phyloP scores from a whole-genome alignment of 2,329 filamentous ascomycete genomes.

The Blastomyces gilchristii region DNA sequence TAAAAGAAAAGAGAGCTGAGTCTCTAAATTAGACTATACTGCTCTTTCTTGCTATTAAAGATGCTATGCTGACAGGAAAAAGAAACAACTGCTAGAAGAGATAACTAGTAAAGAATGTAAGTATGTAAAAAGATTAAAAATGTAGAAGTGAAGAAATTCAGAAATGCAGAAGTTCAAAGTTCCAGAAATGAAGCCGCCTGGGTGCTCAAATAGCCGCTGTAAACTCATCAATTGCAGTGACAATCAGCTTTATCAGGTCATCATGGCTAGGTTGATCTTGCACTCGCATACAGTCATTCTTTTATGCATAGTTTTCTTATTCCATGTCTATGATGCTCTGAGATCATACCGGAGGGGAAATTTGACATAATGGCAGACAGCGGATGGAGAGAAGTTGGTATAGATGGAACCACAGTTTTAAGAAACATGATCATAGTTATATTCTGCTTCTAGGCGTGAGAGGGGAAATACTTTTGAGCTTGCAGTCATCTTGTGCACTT shows the following conservation, averaged over 20 bases:
- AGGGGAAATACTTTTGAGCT: background rate
- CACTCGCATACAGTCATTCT: background rate
- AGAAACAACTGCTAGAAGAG: background rate
- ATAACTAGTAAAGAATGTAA: slow-evolving; percentile 1
- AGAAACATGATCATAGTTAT: background rate
- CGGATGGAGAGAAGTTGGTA: background rate
- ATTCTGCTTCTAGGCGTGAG: background rate
- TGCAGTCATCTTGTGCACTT: no score
- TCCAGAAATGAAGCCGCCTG: background rate
- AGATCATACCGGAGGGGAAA: background rate
- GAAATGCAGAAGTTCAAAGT: slow-evolving; percentile 2
- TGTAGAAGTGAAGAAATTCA: no score
- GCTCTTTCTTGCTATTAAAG: no score
- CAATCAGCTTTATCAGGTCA: background rate
- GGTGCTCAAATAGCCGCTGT: background rate
- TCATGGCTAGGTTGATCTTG: background rate
- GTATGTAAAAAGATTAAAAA: slow-evolving; percentile 1
- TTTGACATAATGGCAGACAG: background rate
- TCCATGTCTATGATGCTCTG: background rate
- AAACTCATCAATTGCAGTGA: background rate
- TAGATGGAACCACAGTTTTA: background rate
- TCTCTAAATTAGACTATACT: no score
- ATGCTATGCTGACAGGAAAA: background rate
- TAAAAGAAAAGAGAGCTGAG: no score
- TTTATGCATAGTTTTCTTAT: background rate